Conservation (phyloP, 768 basidiomycete genomes). For the Mrakia frigida region DNA sequence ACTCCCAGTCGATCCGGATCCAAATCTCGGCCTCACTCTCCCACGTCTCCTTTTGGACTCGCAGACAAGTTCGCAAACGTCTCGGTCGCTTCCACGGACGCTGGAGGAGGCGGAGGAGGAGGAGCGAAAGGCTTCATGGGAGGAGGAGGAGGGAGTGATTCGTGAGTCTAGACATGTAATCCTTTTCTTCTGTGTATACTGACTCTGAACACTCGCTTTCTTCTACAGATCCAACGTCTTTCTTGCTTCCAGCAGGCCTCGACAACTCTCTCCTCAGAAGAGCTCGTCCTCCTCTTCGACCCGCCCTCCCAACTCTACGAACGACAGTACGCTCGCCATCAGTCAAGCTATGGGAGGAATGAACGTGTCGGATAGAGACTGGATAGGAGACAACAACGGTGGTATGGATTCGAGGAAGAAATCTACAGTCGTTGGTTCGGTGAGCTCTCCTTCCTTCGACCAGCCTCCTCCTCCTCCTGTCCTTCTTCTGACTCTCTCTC, state of each 20-base stretch:
- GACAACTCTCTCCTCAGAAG: background rate
- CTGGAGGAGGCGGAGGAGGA: background rate
- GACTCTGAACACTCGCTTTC: no score
- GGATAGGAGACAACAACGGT: constrained; percentile 9
- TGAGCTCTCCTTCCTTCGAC: background rate
- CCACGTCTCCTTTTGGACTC: constrained; percentile 20
- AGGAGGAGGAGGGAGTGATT: background rate
- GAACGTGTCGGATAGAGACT: constrained; percentile 14
- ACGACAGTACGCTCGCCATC: constrained; percentile 28
- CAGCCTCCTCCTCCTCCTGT: background rate
- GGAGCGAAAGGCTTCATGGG: background rate
- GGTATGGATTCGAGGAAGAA: background rate
- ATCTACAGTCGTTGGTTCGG: background rate
- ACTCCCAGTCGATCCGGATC: background rate
- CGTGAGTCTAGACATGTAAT: background rate
- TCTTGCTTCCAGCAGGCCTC: constrained; percentile 8
- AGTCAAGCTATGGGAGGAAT: constrained; percentile 29
- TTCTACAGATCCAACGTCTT: constrained; percentile 29
- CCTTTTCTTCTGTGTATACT: background rate
- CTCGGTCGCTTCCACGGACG: constrained; percentile 27
- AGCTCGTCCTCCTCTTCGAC: constrained; percentile 5
- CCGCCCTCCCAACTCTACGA: background rate
- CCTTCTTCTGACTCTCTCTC: background rate
- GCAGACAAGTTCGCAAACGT: constrained; percentile 32
- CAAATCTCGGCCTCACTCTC: background rate